Evolutionary conservation across 805 yeast genomes (phyloP), one percentile per base, ranked within the genome.

Genomic region (Blastobotrys parvus): DNA sequence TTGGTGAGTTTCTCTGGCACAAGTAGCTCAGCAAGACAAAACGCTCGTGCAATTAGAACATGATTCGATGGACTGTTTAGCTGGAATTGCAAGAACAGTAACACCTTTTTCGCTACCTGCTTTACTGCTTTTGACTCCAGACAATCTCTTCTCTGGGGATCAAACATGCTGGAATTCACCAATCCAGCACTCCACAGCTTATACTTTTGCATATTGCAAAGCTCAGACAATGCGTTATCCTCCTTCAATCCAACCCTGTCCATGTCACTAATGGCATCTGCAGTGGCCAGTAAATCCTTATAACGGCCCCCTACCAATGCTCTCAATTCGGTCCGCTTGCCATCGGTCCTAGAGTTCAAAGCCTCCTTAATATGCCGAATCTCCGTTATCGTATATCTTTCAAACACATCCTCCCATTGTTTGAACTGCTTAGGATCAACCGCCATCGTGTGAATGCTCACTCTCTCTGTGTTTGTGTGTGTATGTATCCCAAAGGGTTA

Each of bases 231-330:
- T 17, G 38, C 39, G n/a, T 20, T 11, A 23, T 51, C 51, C 23
- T 47, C 45, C 2, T 32, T 23, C 33, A 10, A 18, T 5, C 36
- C 46, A 2, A 42, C 29, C 29, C 17, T n/a, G 22, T 53, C 39
- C 53, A 54, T 50, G 10, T 36, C 45, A 7, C 27, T 42, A 16
- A 54, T 50, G 15, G 38, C 34, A 21, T 54, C 57, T 2, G 58
- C 53, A 6, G 56, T 54, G 10, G 39, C 38, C 8, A 54, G 46
- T 40, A 54, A 40, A 35, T 54, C 55, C 18, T 41, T 38, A 35
- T 51, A 54, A 31, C 48, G 35, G n/a, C 35, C 32, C 5, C 58
- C 58, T 2, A 54, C 47, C 35, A 54, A 42, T 25, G 47, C 30
- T 19, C 58, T 44, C 16, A 54, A 37, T 29, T 50, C 49, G 13